Base-by-base conservation (phyloP, 345 rosid species). In the Trapa incisa region DNA sequence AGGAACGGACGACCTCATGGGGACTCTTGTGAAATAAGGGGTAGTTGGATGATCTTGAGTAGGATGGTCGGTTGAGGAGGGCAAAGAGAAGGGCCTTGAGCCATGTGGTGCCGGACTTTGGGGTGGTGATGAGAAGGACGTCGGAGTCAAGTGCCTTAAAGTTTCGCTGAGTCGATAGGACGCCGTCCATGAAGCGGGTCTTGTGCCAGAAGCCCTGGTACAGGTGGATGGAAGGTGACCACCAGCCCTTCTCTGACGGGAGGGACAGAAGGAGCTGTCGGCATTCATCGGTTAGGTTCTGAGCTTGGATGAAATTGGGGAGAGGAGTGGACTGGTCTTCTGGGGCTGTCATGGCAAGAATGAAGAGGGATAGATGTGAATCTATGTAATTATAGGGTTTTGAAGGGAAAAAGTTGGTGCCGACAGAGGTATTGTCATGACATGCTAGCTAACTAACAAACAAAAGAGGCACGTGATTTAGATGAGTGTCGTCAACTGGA, bases 81-180 rank as follows among this genome's bases (percentile, higher is more conserved):
- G 75, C 63, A 7, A 72, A 72, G n/a, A 67, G 50, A 15, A 67
- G 35, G 50, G 71, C 75, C 36, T 72, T 72, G 7, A 72, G 71
- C 71, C 71, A 72, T 2, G 75, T 72, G 43, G 75, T 67, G 37
- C 75, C 75, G 32, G 75, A 67, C 65, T 72, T 72, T 4, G 75
- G 75, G 53, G 35, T 67, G 52, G 75, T 61, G 64, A 54, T 67
- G 8, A 72, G 64, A 64, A 72, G 42, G 63, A 62, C 33, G 66
- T 72, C 75, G 15, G 62, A 29, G 36, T 72, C 62, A 17, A 37
- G 63, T 15, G 75, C 62, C 53, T 13, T 48, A 54, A 72, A 67
- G 53, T 62, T 48, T 6, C 37, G 52, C 42, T 72, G 71, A 36
- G 66, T 38, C 7, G 67, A 38, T 0, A 72, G 37, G 42, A 67